These are phyloP conservation scores for Tetrapyrgos nigripes DNA, from an alignment of 1,284 basidiomycete species.

Conservation along the genomic window DNA sequence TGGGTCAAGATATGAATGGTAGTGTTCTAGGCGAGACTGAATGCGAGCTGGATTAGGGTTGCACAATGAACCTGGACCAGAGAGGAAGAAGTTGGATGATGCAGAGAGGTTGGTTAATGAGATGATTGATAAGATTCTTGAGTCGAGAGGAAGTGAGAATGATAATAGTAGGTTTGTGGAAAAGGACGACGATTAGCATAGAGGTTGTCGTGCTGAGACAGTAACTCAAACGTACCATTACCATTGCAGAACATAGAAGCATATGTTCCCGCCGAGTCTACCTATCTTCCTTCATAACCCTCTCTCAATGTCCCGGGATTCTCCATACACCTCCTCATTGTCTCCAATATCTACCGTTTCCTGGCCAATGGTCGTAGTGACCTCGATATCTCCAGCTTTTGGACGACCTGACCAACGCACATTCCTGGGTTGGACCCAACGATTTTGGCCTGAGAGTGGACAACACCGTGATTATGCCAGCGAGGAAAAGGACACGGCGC, in stretches of 20 bases:
- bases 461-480: not conserved
- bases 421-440: slow-evolving; percentile 35
- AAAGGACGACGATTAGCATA: slow-evolving; percentile 38
- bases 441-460: slow-evolving; percentile 21
- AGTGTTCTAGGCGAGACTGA: slow-evolving; percentile 33
- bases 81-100: slow-evolving; percentile 36
- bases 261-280: slow-evolving; percentile 39
- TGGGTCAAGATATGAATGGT: slow-evolving; percentile 40
- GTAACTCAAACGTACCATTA: not conserved
- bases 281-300: slow-evolving; percentile 42
- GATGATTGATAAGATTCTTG: slow-evolving; percentile 43
- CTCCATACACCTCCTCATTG: slow-evolving; percentile 40
- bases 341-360: slow-evolving; percentile 23
- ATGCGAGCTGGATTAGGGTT: slow-evolving; percentile 58
- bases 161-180: not conserved
- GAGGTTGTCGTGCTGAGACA: too few relatives aligned
- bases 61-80: slow-evolving; percentile 62
- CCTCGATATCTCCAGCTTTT: slow-evolving; percentile 30
- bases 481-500: too few relatives aligned
- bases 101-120: slow-evolving; percentile 38
- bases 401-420: slow-evolving; percentile 39
- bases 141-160: not conserved
- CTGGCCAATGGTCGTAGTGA: not conserved
- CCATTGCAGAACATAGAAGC: slow-evolving; percentile 13
- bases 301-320: slow-evolving; percentile 46